Evolutionary conservation across 768 basidiomycete species (phyloP), one percentile per base, ranked within the genome.

Genomic region (Termitomyces sp.): DNA sequence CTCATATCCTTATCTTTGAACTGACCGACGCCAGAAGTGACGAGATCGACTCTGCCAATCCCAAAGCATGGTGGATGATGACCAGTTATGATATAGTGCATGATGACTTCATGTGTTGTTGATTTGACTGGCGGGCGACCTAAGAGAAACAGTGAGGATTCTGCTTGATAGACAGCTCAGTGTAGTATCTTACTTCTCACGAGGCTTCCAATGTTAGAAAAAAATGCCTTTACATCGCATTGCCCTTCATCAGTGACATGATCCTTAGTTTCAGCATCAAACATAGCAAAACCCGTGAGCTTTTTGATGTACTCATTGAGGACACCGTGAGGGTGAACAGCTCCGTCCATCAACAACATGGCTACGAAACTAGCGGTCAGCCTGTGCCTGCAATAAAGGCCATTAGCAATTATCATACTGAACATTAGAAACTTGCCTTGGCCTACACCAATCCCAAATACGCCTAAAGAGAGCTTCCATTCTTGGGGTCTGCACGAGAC

Each of bases 11-110:
- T 27, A 7, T 58, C 57, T 30, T 33, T 45, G 22, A 51, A 58
- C 22, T 53, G 42, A 15, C 51, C 51, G 1, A 53, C 44, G 4
- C 50, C 58, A 33, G 50, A 53, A 44, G 16, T 46, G 20, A 58
- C 52, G 5, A 58, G 31, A 7, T 53, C 58, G 1, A 58, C 41
- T 41, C 52, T 46, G 33, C 36, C 41, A 6, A 44, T 44, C 11
- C 31, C 42, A n/a, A 44, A 58, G 18, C 12, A 24, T 12, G 57
- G 18, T 7, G 57, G 57, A 36, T 52, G 57, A 3, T 51, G 6
- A 8, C 57, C 57, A 13, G 57, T 51, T 16, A 45, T 48, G 39
- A 50, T 39, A n/a, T 57, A 57, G 22, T 57, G 55, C 31, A 58
- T 42, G 1, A 58, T 45, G 1, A 58, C 57, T 44, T 52, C 57